Base-by-base conservation (phyloP, 192 early-diverging fungal species). In the Chytriomyces sp. region DNA sequence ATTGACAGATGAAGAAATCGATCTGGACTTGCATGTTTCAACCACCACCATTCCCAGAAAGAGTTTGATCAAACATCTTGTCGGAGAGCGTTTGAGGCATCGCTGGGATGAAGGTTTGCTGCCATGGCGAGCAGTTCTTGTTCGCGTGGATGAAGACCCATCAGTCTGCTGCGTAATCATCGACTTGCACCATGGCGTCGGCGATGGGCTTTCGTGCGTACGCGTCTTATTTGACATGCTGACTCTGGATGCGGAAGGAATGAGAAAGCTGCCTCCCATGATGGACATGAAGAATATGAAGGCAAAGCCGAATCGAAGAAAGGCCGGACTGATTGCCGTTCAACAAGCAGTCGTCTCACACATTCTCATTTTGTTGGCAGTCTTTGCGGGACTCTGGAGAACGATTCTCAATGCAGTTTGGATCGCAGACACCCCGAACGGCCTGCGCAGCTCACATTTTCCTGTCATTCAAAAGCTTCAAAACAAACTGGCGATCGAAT, bases 161-260 rank as follows among this genome's bases (percentile, higher is more conserved):
- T 23, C 50, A n/a, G 70, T 50, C 53, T 57, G 16, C 16, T 57
- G 53, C 50, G 24, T 72, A 8, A 53, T 44, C n/a, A 50, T 72
- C 9, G 70, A 72, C 28, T 11, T 72, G 20, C 70, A 72, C 53
- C 70, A 72, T 43, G 70, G 50, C 50, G 28, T 72, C n/a, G 70
- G 70, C n/a, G 70, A 72, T 60, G 70, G 70, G 35, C 46, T 72
- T 23, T 23, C 18, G 11, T 44, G 50, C 8, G 70, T 72, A 16
- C 23, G 53, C 47, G 70, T 72, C 24, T 23, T 50, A 53, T 44
- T 72, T 18, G 48, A 45, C 11, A 9, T 23, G 16, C 18, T 72
- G 18, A 72, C 70, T 11, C 35, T 35, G 35, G 35, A 35, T 35
- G 53, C 16, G 16, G 48, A 18, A 11, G 53, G 20, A 8, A 53